Base-by-base conservation (phyloP, 192 early-diverging fungal species). In the Phycomyces nitens region DNA sequence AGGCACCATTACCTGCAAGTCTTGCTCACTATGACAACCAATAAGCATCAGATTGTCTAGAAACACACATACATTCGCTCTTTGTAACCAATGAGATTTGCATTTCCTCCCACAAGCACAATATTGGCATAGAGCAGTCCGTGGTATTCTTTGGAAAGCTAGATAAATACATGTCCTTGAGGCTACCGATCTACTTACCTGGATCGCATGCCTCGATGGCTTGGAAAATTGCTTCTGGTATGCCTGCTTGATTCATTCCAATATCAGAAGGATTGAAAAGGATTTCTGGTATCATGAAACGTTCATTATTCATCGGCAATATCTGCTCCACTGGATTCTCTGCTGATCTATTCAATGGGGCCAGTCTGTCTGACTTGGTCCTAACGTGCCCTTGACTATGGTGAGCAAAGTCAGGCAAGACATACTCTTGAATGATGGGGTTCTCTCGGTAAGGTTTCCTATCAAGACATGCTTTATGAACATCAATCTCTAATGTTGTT, bases 261-360 rank as follows among this genome's bases (percentile, higher is more conserved):
- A 91, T 87, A 72, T 91, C 87, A 6, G 86, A 84, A 5, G 89
- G 89, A 71, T 88, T 69, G 56, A 91, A 86, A 6, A 91, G 70
- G 34, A 89, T 77, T 56, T 91, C 89, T n/a, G 89, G 87, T 9
- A 91, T 80, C 56, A 82, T 86, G 65, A 91, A 88, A 3, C 89
- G 80, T 60, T 91, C 89, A 64, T 89, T 89, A 61, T 86, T 86
- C 82, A 90, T 83, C 9, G 66, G 58, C 40, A 90, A 70, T 16
- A 88, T 70, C 53, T 89, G 86, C 27, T 82, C 79, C 0, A 56
- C 53, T 7, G 57, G 40, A 8, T 57, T 60, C 15, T 38, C 27
- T 4, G 23, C 54, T 50, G 52, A 14, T 27, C 21, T 64, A 42
- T 55, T 58, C 26, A 12, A 0, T 34, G 5, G 16, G 6, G 43